A percentile compares a stretch with the other conserved stretches of the same genome.
Evolutionary conservation across 106 monocot species (phyloP).

Genomic region (Allium fistulosum): DNA sequence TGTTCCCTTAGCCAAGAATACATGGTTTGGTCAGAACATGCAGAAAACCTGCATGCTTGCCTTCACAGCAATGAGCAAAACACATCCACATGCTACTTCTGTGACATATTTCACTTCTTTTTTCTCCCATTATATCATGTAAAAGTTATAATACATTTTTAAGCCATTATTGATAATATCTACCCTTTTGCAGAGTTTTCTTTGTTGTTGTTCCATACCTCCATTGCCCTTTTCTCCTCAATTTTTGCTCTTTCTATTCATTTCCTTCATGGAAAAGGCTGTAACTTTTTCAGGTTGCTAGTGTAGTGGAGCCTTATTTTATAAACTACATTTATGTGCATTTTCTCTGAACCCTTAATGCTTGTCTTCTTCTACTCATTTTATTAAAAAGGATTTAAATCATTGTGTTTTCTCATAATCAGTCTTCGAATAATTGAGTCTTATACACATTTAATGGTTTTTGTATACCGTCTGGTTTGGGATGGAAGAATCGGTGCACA

Average conservation of each 20-base stretch:
- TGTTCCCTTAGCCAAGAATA: constrained; percentile 8
- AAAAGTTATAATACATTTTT: not conserved
- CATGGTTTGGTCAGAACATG: constrained; percentile 1
- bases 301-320: too few species aligned
- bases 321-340: too few species aligned
- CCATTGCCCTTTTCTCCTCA: not conserved
- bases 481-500: too few species aligned
- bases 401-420: too few species aligned
- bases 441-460: too few species aligned
- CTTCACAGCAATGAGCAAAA: constrained; percentile 4
- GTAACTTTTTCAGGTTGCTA: not conserved
- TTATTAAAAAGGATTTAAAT: too few species aligned
- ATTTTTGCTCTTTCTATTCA: constrained; percentile 4
- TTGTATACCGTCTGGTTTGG: too few species aligned
- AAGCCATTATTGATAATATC: not conserved
- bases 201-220: not conserved
- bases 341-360: too few species aligned
- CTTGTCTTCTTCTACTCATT: too few species aligned
- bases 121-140: not conserved
- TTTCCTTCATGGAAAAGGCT: constrained; percentile 6
- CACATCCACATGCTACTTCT: constrained; percentile 7
- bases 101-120: not conserved
- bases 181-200: constrained; percentile 4
- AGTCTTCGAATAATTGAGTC: too few species aligned
- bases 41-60: constrained; percentile 8